Percentiles rank a stretch among this genome's conserved stretches.
Evolutionary conservation across 106 monocot species (phyloP).

Genomic region (Apostasia shenzhenica): DNA sequence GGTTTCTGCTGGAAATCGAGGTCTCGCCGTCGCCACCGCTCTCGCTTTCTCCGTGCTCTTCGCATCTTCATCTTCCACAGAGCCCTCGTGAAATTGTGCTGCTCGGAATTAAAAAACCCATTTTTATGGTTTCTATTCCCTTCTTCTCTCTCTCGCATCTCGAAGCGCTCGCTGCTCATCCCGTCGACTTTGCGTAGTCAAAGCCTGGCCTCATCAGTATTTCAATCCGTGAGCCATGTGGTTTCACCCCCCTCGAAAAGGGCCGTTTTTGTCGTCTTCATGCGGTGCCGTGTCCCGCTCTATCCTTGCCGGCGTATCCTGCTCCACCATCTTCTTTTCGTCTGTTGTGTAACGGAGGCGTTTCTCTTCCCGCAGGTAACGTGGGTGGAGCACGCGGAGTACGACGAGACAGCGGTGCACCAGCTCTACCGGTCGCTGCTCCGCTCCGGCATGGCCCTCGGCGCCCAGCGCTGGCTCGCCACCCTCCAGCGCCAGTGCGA

Average conservation of each 20-base stretch:
- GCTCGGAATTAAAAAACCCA: background rate
- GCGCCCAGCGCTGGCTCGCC: constrained; percentile 45
- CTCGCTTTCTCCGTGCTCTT: constrained; percentile 1
- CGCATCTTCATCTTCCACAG: background rate
- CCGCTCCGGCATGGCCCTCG: constrained; percentile 42
- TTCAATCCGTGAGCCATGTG: constrained; percentile 3
- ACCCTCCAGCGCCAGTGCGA: constrained; percentile 58
- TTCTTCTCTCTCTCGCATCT: constrained; percentile 9
- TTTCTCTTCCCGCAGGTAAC: constrained; percentile 32
- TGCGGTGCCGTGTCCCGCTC: background rate
- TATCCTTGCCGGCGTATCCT: background rate
- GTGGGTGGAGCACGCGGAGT: constrained; percentile 69
- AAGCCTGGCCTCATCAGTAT: constrained; percentile 1
- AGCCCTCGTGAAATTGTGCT: background rate
- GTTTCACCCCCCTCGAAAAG: background rate
- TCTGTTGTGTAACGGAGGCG: background rate
- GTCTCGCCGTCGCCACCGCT: constrained; percentile 14
- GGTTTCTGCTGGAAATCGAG: background rate
- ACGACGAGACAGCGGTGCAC: constrained; percentile 48
- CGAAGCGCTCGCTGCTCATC: constrained; percentile 1
- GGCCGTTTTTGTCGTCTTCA: background rate
- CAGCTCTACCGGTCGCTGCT: constrained; percentile 44
- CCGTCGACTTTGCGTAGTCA: background rate
- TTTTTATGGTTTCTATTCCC: constrained; percentile 13
- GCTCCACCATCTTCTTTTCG: too few relatives aligned